A percentile compares a stretch with the other conserved stretches of the same genome.
These are phyloP conservation scores for Fonsecaea multimorphosa DNA, from an alignment of 2,329 filamentous ascomycete species.

Conservation along the genomic window DNA sequence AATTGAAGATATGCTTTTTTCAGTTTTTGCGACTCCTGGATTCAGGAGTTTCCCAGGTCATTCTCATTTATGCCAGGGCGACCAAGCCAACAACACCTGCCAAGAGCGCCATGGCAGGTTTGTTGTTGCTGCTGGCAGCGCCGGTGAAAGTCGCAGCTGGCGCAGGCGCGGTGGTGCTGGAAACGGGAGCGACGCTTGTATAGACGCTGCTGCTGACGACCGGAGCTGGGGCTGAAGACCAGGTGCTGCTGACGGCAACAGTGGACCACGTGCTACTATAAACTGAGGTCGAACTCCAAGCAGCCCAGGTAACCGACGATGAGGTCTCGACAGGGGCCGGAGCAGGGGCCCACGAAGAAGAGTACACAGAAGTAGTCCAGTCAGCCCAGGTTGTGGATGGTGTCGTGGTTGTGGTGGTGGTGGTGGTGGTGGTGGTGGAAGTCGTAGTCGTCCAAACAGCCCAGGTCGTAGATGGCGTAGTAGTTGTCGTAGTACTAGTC, in stretches of 20 bases:
- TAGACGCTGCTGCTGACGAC: conserved; percentile 21
- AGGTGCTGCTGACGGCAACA: conserved; percentile 6
- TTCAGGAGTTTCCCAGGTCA: not conserved
- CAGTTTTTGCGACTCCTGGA: not conserved
- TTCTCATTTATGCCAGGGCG: conserved; percentile 32
- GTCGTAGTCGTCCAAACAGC: conserved; percentile 29
- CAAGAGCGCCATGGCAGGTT: conserved; percentile 35
- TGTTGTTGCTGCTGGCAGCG: conserved; percentile 37
- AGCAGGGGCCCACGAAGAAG: conserved; percentile 12
- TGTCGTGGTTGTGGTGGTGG: conserved; percentile 14
- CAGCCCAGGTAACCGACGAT: not conserved
- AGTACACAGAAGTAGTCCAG: conserved; percentile 11
- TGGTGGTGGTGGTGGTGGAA: conserved; percentile 21
- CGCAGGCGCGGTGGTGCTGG: conserved; percentile 21
- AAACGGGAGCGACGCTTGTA: conserved; percentile 15
- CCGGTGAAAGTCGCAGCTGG: conserved; percentile 32
- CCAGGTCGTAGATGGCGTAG: conserved; percentile 19
- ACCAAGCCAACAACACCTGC: conserved; percentile 35
- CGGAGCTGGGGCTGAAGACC: conserved; percentile 9
- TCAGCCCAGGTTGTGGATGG: conserved; percentile 15
- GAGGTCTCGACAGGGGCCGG: conserved; percentile 7
- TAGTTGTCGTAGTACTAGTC: conserved; percentile 19
- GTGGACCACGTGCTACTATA: not conserved
- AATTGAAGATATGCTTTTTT: conserved; percentile 6
- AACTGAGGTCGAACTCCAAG: conserved; percentile 9